Base-by-base conservation (phyloP, 208 protist genomes). In the Acanthamoeba polyphaga region DNA sequence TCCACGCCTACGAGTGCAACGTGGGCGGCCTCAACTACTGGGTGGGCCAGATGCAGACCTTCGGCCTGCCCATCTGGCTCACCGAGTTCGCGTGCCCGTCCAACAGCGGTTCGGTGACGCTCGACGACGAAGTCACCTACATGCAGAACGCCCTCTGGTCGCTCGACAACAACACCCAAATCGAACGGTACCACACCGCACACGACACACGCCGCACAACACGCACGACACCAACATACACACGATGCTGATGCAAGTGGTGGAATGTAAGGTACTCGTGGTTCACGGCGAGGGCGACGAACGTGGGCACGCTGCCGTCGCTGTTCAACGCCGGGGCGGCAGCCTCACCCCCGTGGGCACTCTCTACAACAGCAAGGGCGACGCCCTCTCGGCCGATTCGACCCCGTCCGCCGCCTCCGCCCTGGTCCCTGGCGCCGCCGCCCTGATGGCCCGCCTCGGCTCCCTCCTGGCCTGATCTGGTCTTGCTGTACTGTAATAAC, bases 1-100 rank as follows among this genome's bases (percentile, higher is more conserved):
- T 55, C 43, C 72, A 82, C 38, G 29, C n/a, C 72, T 82, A 70
- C 64, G 64, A 70, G n/a, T 34, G 64, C 64, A 34, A n/a, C 22
- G n/a, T 38, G n/a, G 64, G 64, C 64, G 64, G 64, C 64, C 17
- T 70, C 64, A 82, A 82, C 72, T 82, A 53, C 72, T 82, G 72
- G 72, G 38, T 82, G 19, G 22, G n/a, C n/a, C 32, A 53, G 72
- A 9, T 51, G 7, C 12, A 9, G 9, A 27, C 13, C 38, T 82
- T 82, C 29, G 43, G 43, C 72, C 72, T 82, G 13, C 72, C 72
- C 38, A 17, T 82, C 17, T 82, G 72, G 72, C 8, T 82, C 38
- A 82, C 72, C 43, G 72, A 82, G 72, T 82, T 82, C 72, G 38
- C 17, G 5, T 49, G 38, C 15, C 72, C 72, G 12, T 19, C 17